Evolutionary conservation across 139 green algal species (phyloP).

Genomic region (Coelastrella sp.): DNA sequence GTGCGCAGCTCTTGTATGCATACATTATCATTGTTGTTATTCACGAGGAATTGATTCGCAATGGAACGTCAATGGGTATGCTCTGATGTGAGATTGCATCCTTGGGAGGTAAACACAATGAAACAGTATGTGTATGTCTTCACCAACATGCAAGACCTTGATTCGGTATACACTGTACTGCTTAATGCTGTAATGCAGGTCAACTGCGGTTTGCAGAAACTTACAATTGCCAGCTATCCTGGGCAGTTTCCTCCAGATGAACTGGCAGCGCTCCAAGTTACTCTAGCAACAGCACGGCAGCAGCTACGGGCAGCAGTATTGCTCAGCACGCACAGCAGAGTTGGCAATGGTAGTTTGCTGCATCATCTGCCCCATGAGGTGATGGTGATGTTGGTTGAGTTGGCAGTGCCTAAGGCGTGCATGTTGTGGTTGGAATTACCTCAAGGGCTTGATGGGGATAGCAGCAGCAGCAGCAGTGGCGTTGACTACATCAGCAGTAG

Average conservation of each 20-base stretch:
- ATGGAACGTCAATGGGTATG: no score
- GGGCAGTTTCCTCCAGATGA: slow-evolving; percentile 24
- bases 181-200: slow-evolving; percentile 5
- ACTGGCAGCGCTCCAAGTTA: neutral
- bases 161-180: neutral
- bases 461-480: slow-evolving; percentile 34
- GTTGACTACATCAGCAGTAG: neutral
- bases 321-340: neutral
- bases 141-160: neutral
- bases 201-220: slow-evolving; percentile 13
- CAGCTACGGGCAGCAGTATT: neutral
- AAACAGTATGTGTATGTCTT: no score
- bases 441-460: neutral
- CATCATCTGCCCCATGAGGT: neutral
- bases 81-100: no score
- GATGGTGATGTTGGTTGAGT: neutral
- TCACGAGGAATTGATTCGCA: no score
- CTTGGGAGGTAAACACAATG: no score
- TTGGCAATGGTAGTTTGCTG: neutral
- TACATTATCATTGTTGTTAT: no score
- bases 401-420: neutral
- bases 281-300: neutral
- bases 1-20: neutral
- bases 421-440: neutral
- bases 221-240: neutral